A percentile compares a stretch with the other conserved stretches of the same genome.
phyloP scores from a whole-genome alignment of 2,329 filamentous ascomycete genomes.

The Penicillium polonicum region DNA sequence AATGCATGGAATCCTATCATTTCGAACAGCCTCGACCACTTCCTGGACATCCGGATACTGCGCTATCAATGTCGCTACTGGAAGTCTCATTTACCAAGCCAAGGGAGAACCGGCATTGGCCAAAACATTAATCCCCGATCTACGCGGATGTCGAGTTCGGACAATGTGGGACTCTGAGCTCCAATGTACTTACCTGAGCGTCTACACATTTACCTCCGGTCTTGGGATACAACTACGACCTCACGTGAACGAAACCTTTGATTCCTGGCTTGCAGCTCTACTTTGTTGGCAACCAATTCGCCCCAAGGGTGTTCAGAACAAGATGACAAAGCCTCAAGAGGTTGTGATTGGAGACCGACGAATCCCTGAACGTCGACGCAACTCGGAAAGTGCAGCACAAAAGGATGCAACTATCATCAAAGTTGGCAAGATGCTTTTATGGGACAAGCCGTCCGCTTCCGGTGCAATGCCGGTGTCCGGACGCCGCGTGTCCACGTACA shows the following conservation, averaged over 20 bases:
- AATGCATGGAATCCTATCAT: constrained; percentile 55
- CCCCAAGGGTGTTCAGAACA: constrained; percentile 51
- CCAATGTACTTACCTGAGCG: constrained; percentile 49
- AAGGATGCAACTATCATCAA: constrained; percentile 89
- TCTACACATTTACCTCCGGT: constrained; percentile 49
- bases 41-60: constrained; percentile 53
- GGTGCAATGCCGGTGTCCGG: constrained; percentile 36
- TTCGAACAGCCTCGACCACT: constrained; percentile 43
- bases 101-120: constrained; percentile 50
- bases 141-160: constrained; percentile 51
- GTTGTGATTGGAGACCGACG: constrained; percentile 46
- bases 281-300: constrained; percentile 53
- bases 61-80: constrained; percentile 52
- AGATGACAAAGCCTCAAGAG: constrained; percentile 51
- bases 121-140: constrained; percentile 51
- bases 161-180: constrained; percentile 49
- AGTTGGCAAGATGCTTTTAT: constrained; percentile 84
- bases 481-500: constrained; percentile 53
- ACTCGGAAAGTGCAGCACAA: constrained; percentile 50
- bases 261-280: constrained; percentile 53
- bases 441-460: constrained; percentile 70
- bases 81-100: constrained; percentile 51
- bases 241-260: constrained; percentile 52
- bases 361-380: constrained; percentile 44
- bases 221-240: constrained; percentile 49